These are phyloP conservation scores for Desmodesmus armatus DNA, from an alignment of 139 green algal genomes.

Conservation along the genomic window DNA sequence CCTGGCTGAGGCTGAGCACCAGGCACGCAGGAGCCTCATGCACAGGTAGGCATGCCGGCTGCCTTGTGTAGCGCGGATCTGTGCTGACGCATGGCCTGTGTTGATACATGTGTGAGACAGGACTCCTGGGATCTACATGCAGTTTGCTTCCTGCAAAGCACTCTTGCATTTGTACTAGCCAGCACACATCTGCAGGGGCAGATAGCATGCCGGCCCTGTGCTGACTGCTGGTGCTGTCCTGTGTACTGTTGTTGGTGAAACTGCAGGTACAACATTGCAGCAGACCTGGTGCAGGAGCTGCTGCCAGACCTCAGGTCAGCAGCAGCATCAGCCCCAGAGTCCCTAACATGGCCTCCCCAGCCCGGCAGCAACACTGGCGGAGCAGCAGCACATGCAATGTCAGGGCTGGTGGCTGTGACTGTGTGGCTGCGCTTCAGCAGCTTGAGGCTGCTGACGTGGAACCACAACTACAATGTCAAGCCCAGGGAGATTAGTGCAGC, in stretches of 20 bases:
- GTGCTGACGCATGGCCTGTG: neutral
- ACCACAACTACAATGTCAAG: conserved; percentile 86
- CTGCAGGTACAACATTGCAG: conserved; percentile 34
- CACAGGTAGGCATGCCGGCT: conserved; percentile 49
- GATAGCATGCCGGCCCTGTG: neutral
- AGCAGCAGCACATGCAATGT: neutral
- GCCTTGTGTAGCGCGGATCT: neutral
- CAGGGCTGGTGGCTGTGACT: conserved; percentile 59
- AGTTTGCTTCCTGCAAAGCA: no score
- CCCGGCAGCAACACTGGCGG: neutral
- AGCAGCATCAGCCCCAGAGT: neutral
- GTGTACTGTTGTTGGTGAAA: neutral
- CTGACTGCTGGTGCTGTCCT: neutral
- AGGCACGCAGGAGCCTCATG: conserved; percentile 64
- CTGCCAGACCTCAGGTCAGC: conserved; percentile 12
- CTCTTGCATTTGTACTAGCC: no score
- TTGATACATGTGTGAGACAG: no score
- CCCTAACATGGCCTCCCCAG: neutral
- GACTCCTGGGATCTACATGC: no score
- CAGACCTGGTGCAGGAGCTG: conserved; percentile 12
- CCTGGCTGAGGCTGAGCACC: conserved; percentile 42
- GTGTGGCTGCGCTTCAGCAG: conserved; percentile 72
- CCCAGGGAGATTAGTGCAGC: conserved; percentile 76
- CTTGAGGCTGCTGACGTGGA: conserved; percentile 63
- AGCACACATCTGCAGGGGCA: no score